Evolutionary conservation across 1,284 basidiomycete genomes (phyloP).

Genomic region (Ustilago trichophora): DNA sequence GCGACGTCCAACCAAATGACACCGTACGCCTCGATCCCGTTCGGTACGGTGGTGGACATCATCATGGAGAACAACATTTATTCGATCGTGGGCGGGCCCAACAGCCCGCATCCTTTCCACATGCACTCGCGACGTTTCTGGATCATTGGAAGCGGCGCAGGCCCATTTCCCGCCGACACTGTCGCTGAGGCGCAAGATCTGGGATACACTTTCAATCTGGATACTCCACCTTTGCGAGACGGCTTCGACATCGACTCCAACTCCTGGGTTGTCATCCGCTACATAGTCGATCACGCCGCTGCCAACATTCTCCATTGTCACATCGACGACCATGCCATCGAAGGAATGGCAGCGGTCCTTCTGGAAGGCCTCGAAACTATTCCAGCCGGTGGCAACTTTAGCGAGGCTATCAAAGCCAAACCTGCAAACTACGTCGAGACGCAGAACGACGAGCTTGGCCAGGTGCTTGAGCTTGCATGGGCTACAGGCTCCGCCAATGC

Average conservation of each 20-base stretch:
- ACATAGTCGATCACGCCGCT: slow-evolving; percentile 40
- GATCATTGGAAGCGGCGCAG: slow-evolving; percentile 41
- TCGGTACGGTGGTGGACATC: slow-evolving; percentile 46
- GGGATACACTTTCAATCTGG: slow-evolving; percentile 31
- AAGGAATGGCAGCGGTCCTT: slow-evolving; percentile 50
- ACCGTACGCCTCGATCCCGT: slow-evolving; percentile 31
- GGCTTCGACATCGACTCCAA: slow-evolving; percentile 49
- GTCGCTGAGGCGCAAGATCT: slow-evolving; percentile 28
- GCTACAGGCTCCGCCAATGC: slow-evolving; percentile 14
- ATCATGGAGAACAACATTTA: slow-evolving; percentile 50
- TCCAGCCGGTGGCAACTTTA: slow-evolving; percentile 39
- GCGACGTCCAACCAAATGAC: slow-evolving; percentile 29
- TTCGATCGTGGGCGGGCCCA: slow-evolving; percentile 48
- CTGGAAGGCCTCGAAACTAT: slow-evolving; percentile 50
- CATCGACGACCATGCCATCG: slow-evolving; percentile 49
- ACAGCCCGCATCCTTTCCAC: slow-evolving; percentile 53
- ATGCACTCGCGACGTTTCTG: slow-evolving; percentile 51
- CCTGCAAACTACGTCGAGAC: slow-evolving; percentile 29
- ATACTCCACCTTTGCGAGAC: slow-evolving; percentile 46
- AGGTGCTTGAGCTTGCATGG: slow-evolving; percentile 20
- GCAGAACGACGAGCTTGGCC: slow-evolving; percentile 30
- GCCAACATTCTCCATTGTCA: slow-evolving; percentile 53
- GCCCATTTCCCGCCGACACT: slow-evolving; percentile 35
- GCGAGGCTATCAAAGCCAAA: slow-evolving; percentile 19
- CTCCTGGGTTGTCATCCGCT: slow-evolving; percentile 48